phyloP scores from a whole-genome alignment of 257 asterid genomes.

The Solanum sejunctum region DNA sequence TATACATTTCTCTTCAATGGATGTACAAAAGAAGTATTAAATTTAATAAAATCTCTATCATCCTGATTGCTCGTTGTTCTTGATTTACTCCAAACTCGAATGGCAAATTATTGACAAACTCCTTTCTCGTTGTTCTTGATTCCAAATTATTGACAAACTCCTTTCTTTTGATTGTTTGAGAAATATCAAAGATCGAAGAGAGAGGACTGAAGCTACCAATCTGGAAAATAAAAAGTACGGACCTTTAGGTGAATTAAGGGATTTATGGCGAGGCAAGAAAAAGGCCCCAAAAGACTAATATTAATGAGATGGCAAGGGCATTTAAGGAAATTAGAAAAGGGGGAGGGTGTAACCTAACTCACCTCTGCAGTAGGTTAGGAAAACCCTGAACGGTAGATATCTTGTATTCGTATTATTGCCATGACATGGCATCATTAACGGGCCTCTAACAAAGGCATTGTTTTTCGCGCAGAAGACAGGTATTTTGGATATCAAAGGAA shows the following conservation, averaged over 20 bases:
- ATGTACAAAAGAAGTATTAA: not conserved
- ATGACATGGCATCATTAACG: not conserved
- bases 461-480: conserved; percentile 71
- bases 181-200: not conserved
- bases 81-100: not conserved
- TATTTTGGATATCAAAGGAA: conserved; percentile 98
- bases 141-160: not conserved
- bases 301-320: not conserved
- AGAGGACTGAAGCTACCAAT: not conserved
- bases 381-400: not conserved
- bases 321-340: not conserved
- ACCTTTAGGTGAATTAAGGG: not conserved
- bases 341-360: not conserved
- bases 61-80: not conserved
- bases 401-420: not conserved
- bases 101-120: not conserved
- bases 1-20: not conserved
- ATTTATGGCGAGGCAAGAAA: not conserved
- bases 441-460: not conserved
- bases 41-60: not conserved
- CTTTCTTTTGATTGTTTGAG: not conserved
- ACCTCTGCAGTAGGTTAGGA: not conserved
- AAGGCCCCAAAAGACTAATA: not conserved
- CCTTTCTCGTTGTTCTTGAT: not conserved
- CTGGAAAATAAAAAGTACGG: not conserved